Evolutionary conservation across 192 early-diverging fungal genomes (phyloP), one percentile per base, ranked within the genome.

Genomic region (Coemansia sp.): DNA sequence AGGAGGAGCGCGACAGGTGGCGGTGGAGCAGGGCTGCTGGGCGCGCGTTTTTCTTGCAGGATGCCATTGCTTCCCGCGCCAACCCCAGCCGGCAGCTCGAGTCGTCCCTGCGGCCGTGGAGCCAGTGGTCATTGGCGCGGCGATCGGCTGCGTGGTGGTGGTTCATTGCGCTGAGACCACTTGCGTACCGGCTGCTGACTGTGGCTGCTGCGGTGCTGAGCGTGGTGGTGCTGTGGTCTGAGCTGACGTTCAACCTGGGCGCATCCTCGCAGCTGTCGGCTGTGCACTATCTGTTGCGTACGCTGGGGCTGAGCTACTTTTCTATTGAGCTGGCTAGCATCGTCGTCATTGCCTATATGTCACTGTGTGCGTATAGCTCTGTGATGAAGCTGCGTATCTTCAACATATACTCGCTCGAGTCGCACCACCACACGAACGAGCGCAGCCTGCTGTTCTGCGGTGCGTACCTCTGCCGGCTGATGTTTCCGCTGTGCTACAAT

Each of bases 381-480:
- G 86, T 98, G 3, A 92, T 98, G 85, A 92, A 90, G 65, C 84
- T 98, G 70, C 92, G 88, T 59, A 83, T 96, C 4, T 92, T 98
- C 74, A 92, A 93, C 70, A 85, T 93, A 32, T 96, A 95, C 83
- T 83, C 89, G 40, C 84, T 98, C 24, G 94, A 95, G 32, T 90
- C 94, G 12, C 89, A 97, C 70, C 97, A 98, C 68, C 92, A 95
- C 73, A 96, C 95, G 4, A 94, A 95, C 79, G 92, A 94, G 71
- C 89, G 88, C 37, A 93, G 91, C 63, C 73, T 98, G 58, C 85
- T 98, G 32, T 98, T 96, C 81, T 88, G 96, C 61, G 94, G 92
- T n/a, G 88, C 90, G 0, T 97, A 98, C 68, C 85, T 98, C 59
- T 95, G 94, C 68, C 83, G 90, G 29, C 80, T 92, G 65, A 90